Percentiles rank a stretch among this genome's conserved stretches.
These are phyloP conservation scores for Chaetothyriales sp. DNA, from an alignment of 2,329 filamentous ascomycete species.

Conservation along the genomic window DNA sequence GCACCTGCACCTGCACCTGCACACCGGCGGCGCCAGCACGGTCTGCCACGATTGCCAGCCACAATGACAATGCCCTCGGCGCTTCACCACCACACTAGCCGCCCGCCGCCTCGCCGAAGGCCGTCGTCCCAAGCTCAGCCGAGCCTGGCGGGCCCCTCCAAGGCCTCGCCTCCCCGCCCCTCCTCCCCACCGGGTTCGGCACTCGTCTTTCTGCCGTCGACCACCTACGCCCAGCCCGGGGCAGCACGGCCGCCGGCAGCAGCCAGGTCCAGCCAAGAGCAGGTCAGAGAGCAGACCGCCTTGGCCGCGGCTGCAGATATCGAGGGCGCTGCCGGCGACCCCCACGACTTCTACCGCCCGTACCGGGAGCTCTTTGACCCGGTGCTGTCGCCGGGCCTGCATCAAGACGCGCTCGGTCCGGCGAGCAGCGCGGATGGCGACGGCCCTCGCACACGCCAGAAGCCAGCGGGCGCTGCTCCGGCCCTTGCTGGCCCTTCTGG, in stretches of 20 bases:
- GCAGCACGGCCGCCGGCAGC: constrained; percentile 4
- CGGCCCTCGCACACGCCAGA: neutral
- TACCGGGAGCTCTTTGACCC: constrained; percentile 19
- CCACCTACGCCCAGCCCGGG: constrained; percentile 17
- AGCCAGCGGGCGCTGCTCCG: constrained; percentile 1
- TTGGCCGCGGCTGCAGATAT: constrained; percentile 1
- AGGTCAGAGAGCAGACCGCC: neutral
- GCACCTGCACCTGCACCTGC: neutral
- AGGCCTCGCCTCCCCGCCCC: constrained; percentile 1
- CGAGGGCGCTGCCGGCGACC: constrained; percentile 28
- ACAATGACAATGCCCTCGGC: constrained; percentile 16
- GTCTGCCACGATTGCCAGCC: no score
- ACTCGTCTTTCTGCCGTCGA: constrained; percentile 14
- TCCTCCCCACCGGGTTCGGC: constrained; percentile 11
- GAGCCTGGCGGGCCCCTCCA: constrained; percentile 11
- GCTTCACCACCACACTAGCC: neutral
- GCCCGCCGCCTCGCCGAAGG: neutral
- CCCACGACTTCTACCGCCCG: constrained; percentile 39
- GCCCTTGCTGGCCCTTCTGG: no score
- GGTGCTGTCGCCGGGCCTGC: constrained; percentile 21
- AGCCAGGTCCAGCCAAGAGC: neutral
- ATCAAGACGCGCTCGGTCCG: constrained; percentile 15
- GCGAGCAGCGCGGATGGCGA: constrained; percentile 3
- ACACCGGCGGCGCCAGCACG: neutral
- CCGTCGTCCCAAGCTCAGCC: constrained; percentile 12